These are phyloP conservation scores for Violaceomyces palustris DNA, from an alignment of 1,284 basidiomycete species.

Conservation along the genomic window DNA sequence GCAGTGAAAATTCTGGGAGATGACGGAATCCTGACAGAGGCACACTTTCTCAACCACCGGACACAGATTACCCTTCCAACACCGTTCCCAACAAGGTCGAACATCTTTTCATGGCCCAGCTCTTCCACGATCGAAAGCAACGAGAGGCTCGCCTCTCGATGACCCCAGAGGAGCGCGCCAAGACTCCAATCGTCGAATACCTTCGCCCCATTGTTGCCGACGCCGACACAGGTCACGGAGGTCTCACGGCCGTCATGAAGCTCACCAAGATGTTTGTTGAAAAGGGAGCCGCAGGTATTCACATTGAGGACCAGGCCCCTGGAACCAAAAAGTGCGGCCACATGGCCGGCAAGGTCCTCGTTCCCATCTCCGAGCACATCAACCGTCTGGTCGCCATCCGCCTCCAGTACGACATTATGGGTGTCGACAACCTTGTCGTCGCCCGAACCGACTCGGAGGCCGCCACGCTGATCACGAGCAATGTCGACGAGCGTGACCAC, in stretches of 20 bases:
- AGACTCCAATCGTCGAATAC: constrained; percentile 55
- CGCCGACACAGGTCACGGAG: constrained; percentile 69
- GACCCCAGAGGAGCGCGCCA: constrained; percentile 62
- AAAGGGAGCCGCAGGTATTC: constrained; percentile 80
- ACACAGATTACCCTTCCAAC: constrained; percentile 64
- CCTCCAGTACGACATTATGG: constrained; percentile 74
- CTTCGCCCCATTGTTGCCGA: constrained; percentile 56
- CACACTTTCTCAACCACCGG: constrained; percentile 19
- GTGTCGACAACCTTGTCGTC: constrained; percentile 69
- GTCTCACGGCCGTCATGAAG: constrained; percentile 93
- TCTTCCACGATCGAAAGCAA: constrained; percentile 63
- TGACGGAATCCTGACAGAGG: too few species aligned
- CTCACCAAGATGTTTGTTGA: constrained; percentile 87
- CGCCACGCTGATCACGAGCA: constrained; percentile 90
- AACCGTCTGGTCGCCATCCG: constrained; percentile 72
- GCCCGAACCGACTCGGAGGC: constrained; percentile 78
- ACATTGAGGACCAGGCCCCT: constrained; percentile 86
- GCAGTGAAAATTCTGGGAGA: constrained; percentile 4
- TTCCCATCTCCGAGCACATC: constrained; percentile 70
- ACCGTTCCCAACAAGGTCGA: constrained; percentile 64
- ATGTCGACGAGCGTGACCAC: constrained; percentile 94
- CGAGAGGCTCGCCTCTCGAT: constrained; percentile 59
- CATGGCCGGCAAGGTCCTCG: constrained; percentile 71
- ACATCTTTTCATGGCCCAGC: constrained; percentile 63
- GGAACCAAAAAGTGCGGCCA: constrained; percentile 65